phyloP scores from a whole-genome alignment of 331 rosid species.

The Malus hybrid region DNA sequence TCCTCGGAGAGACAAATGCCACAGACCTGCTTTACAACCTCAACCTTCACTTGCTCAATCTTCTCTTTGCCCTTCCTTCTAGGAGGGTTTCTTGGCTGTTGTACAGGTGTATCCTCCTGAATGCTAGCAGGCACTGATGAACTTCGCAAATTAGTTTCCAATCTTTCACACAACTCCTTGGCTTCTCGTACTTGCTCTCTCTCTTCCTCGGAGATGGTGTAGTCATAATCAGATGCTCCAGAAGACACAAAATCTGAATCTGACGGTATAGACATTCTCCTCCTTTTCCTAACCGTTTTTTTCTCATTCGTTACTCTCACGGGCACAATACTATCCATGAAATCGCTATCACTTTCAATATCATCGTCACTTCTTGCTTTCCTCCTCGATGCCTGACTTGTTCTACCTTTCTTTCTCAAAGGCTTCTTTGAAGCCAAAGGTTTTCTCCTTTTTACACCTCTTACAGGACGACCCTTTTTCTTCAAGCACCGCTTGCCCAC shows the following conservation, averaged over 20 bases:
- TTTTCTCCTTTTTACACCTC: constrained; percentile 37
- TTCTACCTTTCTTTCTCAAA: constrained; percentile 42
- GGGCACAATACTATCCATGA: constrained; percentile 24
- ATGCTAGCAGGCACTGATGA: constrained; percentile 29
- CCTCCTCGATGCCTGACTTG: constrained; percentile 23
- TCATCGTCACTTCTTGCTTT: constrained; percentile 24
- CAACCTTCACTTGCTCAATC: constrained; percentile 53
- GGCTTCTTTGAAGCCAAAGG: constrained; percentile 49
- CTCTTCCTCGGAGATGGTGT: constrained; percentile 92
- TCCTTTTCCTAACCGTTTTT: constrained; percentile 24
- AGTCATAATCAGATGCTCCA: constrained; percentile 61
- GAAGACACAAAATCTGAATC: constrained; percentile 50
- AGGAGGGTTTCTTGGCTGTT: constrained; percentile 44
- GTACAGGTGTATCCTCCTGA: constrained; percentile 28
- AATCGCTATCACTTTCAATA: constrained; percentile 27
- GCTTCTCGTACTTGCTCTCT: constrained; percentile 97
- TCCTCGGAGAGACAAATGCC: constrained; percentile 96
- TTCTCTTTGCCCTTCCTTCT: constrained; percentile 85
- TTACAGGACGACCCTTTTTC: constrained; percentile 32
- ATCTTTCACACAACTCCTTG: constrained; percentile 39
- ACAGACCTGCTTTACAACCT: constrained; percentile 70
- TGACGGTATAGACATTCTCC: constrained; percentile 17
- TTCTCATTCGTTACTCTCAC: constrained; percentile 23
- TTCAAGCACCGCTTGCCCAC: constrained; percentile 26
- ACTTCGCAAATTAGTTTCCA: constrained; percentile 43